phyloP scores from a whole-genome alignment of 164 flowering plant species.

The Euptelea pleiosperma region DNA sequence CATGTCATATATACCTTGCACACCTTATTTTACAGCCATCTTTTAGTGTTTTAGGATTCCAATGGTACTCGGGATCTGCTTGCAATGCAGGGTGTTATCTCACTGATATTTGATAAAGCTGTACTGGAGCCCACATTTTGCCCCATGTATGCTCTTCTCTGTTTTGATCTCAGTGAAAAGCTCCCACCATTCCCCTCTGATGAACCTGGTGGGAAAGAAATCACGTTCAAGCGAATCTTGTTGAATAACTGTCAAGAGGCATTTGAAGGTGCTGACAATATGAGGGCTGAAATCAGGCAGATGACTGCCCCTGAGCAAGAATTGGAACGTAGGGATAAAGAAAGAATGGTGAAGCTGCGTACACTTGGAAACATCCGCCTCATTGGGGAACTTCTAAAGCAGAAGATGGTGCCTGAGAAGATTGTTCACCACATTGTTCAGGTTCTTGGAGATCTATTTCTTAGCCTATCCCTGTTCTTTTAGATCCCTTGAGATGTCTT shows the following conservation, averaged over 20 bases:
- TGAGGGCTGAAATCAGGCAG: conserved; percentile 74
- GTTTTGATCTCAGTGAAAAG: conserved; percentile 85
- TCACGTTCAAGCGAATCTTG: conserved; percentile 85
- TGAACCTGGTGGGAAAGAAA: conserved; percentile 75
- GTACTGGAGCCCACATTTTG: conserved; percentile 97
- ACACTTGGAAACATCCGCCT: conserved; percentile 93
- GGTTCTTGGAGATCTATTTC: conserved; percentile 34
- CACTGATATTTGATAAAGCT: conserved; percentile 89
- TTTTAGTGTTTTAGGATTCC: conserved; percentile 1
- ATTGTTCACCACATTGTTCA: conserved; percentile 95
- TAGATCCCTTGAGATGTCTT: not conserved
- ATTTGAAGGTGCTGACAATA: conserved; percentile 86
- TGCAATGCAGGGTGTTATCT: conserved; percentile 72
- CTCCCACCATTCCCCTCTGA: conserved; percentile 91
- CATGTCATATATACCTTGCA: not conserved
- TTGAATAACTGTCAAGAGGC: conserved; percentile 92
- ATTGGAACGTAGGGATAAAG: conserved; percentile 79
- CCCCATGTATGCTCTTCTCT: conserved; percentile 86
- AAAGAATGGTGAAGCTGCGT: conserved; percentile 74
- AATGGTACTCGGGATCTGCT: not conserved
- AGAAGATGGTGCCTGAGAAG: conserved; percentile 93
- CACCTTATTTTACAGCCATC: not conserved
- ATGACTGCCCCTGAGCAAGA: conserved; percentile 93
- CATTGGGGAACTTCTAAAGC: conserved; percentile 95
- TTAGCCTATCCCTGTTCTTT: too few relatives aligned